phyloP scores from a whole-genome alignment of 2,329 filamentous ascomycete species.

The Ceratocystis huliohia region DNA sequence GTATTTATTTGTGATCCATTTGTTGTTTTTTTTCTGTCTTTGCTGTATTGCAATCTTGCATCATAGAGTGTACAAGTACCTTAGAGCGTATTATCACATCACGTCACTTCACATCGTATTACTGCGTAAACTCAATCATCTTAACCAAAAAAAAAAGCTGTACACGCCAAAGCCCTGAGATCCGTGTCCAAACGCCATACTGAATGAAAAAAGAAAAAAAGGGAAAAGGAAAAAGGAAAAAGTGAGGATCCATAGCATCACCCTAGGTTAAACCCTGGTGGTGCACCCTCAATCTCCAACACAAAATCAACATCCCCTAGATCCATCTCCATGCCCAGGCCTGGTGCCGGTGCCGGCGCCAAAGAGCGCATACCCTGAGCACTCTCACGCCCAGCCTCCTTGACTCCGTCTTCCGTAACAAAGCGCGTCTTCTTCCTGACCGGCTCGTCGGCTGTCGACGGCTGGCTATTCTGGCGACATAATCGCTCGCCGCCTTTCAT shows the following conservation, averaged over 20 bases:
- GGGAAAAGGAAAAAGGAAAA: background rate
- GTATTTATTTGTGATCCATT: background rate
- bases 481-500: constrained; percentile 51
- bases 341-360: constrained; percentile 22
- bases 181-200: background rate
- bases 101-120: background rate
- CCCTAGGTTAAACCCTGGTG: constrained; percentile 16
- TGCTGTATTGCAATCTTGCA: constrained; percentile 1
- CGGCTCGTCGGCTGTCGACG: constrained; percentile 30
- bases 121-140: too few species aligned
- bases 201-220: background rate
- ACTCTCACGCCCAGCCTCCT: constrained; percentile 63
- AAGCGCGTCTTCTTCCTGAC: constrained; percentile 67
- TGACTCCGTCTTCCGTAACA: constrained; percentile 63
- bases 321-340: background rate
- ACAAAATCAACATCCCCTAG: constrained; percentile 18
- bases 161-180: background rate
- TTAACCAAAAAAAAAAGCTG: background rate
- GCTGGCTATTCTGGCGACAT: constrained; percentile 24
- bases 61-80: background rate
- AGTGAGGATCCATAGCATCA: background rate
- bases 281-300: constrained; percentile 20
- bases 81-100: constrained; percentile 9
- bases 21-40: background rate
- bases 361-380: constrained; percentile 32